Conservation (phyloP, 208 protist genomes). For the Herpetomonas samuelpessoai region DNA sequence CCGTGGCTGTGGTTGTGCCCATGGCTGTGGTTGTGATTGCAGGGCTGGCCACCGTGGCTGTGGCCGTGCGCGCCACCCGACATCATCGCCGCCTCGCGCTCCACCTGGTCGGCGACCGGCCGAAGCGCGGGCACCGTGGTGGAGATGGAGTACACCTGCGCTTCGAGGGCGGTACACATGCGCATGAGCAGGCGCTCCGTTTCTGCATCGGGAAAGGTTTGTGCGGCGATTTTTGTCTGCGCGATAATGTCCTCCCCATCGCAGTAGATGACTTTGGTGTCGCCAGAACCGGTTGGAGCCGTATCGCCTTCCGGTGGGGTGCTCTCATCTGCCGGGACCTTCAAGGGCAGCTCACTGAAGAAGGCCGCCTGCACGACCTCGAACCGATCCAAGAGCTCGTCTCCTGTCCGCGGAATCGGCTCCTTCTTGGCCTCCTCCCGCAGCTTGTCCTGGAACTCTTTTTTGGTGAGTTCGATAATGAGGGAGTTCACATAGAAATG, state of each 20-base stretch:
- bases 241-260: slow-evolving; percentile 37
- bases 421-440: slow-evolving; percentile 16
- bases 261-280: neutral
- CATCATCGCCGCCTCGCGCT: slow-evolving; percentile 10
- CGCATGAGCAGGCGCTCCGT: slow-evolving; percentile 56
- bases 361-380: slow-evolving; percentile 64
- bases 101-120: slow-evolving; percentile 15
- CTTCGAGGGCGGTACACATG: slow-evolving; percentile 57
- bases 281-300: neutral
- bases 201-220: slow-evolving; percentile 50
- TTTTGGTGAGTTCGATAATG: slow-evolving; percentile 42
- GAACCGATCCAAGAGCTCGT: slow-evolving; percentile 55
- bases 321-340: neutral
- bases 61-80: slow-evolving; percentile 12
- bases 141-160: slow-evolving; percentile 41
- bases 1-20: slow-evolving; percentile 26
- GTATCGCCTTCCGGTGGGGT: neutral
- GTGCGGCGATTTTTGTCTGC: slow-evolving; percentile 48
- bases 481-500: slow-evolving; percentile 42
- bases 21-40: slow-evolving; percentile 28
- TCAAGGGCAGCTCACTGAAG: slow-evolving; percentile 15
- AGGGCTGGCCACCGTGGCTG: slow-evolving; percentile 19
- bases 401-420: slow-evolving; percentile 32
- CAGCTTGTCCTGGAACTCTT: slow-evolving; percentile 30
- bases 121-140: slow-evolving; percentile 36